These are phyloP conservation scores for Cutaneotrichosporon curvatum DNA, from an alignment of 1,284 basidiomycete species.

Conservation along the genomic window DNA sequence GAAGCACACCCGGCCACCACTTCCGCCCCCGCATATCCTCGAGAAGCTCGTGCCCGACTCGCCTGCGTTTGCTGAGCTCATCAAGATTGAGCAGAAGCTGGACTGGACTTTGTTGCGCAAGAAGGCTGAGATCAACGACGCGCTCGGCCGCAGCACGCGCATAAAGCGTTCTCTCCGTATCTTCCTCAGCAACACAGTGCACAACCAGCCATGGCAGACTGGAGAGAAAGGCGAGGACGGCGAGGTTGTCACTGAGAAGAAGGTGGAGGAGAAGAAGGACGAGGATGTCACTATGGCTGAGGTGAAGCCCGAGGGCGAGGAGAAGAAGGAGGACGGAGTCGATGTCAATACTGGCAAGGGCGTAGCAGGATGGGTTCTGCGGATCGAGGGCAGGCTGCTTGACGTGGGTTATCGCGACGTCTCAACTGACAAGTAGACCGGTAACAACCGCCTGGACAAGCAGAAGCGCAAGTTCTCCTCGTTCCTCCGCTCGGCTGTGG, in stretches of 20 bases:
- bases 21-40: conserved; percentile 45
- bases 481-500: conserved; percentile 72
- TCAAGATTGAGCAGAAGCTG: conserved; percentile 81
- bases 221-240: conserved; percentile 4
- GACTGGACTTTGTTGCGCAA: conserved; percentile 95
- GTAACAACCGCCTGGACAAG: conserved; percentile 64
- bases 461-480: conserved; percentile 73
- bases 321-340: conserved; percentile 10
- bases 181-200: conserved; percentile 81
- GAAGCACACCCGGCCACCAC: conserved; percentile 35
- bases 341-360: conserved; percentile 62
- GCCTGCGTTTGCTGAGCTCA: conserved; percentile 74
- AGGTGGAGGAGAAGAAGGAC: conserved; percentile 8
- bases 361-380: conserved; percentile 83
- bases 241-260: conserved; percentile 7
- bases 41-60: conserved; percentile 60
- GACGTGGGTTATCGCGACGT: conserved; percentile 41
- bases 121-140: conserved; percentile 80
- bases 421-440: conserved; percentile 16
- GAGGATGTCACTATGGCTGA: conserved; percentile 4
- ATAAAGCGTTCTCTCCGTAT: conserved; percentile 74
- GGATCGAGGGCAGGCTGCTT: conserved; percentile 79
- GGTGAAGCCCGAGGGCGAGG: conserved; percentile 4
- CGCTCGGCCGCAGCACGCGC: conserved; percentile 49
- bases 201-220: conserved; percentile 74